A percentile compares a stretch with the other conserved stretches of the same genome.
Evolutionary conservation across 257 asterid genomes (phyloP).

Genomic region (Avicennia marina): DNA sequence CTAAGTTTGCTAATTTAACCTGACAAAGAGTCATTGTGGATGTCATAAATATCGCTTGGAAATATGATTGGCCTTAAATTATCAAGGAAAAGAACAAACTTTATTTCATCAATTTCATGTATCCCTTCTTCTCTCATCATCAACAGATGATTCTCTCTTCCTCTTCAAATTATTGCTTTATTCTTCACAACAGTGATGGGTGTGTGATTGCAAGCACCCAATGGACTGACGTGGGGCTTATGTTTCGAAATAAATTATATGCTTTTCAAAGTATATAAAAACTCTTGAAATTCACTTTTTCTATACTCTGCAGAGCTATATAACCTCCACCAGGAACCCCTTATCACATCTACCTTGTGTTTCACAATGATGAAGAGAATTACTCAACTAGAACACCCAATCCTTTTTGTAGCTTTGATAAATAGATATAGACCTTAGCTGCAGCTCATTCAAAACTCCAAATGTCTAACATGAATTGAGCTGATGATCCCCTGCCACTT

Average conservation of each 20-base stretch:
- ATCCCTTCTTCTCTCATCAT: not conserved
- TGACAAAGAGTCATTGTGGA: not conserved
- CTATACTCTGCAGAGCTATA: too few species aligned
- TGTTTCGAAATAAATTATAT: not conserved
- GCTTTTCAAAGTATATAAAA: too few species aligned
- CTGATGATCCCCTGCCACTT: not conserved
- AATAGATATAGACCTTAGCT: not conserved
- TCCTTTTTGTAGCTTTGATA: not conserved
- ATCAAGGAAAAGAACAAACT: not conserved
- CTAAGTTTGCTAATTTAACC: not conserved
- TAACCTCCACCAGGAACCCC: not conserved
- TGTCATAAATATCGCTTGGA: not conserved
- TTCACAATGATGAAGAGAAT: not conserved
- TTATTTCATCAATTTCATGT: not conserved
- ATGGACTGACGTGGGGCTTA: not conserved
- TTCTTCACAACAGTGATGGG: not conserved
- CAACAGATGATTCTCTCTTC: not conserved
- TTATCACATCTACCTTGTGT: not conserved
- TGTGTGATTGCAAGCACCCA: not conserved
- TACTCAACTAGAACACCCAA: not conserved
- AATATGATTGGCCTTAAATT: conserved; percentile 8
- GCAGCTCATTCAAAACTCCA: not conserved
- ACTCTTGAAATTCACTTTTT: too few species aligned
- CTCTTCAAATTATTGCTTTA: not conserved
- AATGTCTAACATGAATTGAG: not conserved